Evolutionary conservation across 2,329 filamentous ascomycete species (phyloP), one percentile per base, ranked within the genome.

Genomic region (Dothidotthia symphoricarpi): DNA sequence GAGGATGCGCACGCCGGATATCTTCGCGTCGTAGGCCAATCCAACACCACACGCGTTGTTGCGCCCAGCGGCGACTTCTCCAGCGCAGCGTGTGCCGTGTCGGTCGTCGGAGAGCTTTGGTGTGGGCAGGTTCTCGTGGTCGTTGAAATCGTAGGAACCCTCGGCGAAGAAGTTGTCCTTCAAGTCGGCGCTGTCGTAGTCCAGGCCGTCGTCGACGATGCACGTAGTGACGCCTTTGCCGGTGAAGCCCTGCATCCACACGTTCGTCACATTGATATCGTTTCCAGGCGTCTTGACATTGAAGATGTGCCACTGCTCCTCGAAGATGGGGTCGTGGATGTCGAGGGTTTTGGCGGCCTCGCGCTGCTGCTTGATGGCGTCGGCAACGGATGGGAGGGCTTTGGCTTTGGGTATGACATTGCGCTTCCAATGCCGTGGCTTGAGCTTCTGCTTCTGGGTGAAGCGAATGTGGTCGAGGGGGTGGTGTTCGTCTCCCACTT

Each of bases 111-210:
- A 77, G 3, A 97, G 71, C n/a, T 82, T 78, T 1, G 93, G 93
- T 45, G 81, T 84, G 3, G 93, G 93, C 51, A 93, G 83, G 1
- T 82, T 74, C 2, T 76, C 77, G 33, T 86, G 76, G 58, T 97
- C 89, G 67, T 98, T 98, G 73, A 95, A 98, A 68, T 98, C 93
- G 69, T 86, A 96, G 3, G 91, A 97, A 16, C 93, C 93, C 40
- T 82, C 81, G 1, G 88, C 85, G 62, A 91, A 97, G 70, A 96
- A 98, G 66, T 98, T 98, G 55, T 82, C 85, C 66, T 86, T 90
- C 30, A 98, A 72, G 63, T 98, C 93, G 16, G 88, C 78, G 71
- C 90, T 97, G 70, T 95, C 81, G 85, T 98, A 93, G 61, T 98
- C 93, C 50, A 98, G 69, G 0, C 93, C 93, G 68, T 98, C 93